Conservation (phyloP, 2,329 filamentous ascomycete species). For the Cytospora mali region DNA sequence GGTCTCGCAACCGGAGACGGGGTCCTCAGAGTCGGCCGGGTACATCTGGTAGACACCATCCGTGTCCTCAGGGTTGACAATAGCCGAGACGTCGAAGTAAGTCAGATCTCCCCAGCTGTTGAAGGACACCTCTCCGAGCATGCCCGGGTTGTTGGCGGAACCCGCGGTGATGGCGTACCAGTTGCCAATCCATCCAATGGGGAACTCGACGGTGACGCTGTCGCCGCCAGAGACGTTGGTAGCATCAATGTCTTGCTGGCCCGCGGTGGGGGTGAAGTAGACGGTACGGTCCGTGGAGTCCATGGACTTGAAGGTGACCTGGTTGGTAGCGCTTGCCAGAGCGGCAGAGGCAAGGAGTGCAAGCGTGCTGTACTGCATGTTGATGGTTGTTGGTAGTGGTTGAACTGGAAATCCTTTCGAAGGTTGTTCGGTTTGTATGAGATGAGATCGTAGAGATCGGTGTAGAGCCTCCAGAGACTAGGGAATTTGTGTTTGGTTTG, state of each 20-base stretch:
- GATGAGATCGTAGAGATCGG: slow-evolving; percentile 19
- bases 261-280: slow-evolving; percentile 52
- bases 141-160: slow-evolving; percentile 39
- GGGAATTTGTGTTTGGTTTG: slow-evolving; percentile 5
- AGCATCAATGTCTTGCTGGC: slow-evolving; percentile 39
- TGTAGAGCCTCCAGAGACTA: slow-evolving; percentile 28
- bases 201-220: slow-evolving; percentile 39
- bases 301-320: slow-evolving; percentile 61
- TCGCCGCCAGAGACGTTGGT: slow-evolving; percentile 44
- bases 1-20: slow-evolving; percentile 43
- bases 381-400: slow-evolving; percentile 38
- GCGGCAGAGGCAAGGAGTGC: slow-evolving; percentile 45
- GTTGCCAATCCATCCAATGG: slow-evolving; percentile 38
- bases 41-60: slow-evolving; percentile 45
- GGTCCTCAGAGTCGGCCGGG: slow-evolving; percentile 35
- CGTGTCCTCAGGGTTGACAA: slow-evolving; percentile 45
- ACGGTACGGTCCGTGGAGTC: slow-evolving; percentile 54
- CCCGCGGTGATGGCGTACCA: slow-evolving; percentile 41
- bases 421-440: slow-evolving; percentile 6
- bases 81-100: slow-evolving; percentile 51
- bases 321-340: slow-evolving; percentile 48
- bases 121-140: slow-evolving; percentile 42
- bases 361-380: slow-evolving; percentile 57
- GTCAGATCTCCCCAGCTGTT: slow-evolving; percentile 40
- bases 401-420: slow-evolving; percentile 18